Evolutionary conservation across 768 basidiomycete genomes (phyloP).

Genomic region (Leccinellum luteum): DNA sequence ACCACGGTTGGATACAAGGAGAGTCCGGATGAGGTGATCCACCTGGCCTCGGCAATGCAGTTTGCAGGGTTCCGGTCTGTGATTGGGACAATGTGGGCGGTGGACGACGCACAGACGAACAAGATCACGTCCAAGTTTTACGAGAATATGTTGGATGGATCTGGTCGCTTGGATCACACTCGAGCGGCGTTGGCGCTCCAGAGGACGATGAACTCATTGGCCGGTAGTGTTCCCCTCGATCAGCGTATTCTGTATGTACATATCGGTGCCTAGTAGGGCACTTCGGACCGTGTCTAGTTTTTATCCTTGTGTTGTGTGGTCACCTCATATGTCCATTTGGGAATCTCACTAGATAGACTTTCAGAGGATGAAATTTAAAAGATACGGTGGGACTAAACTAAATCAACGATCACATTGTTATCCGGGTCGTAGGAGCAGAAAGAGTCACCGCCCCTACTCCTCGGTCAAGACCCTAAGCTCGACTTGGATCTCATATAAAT

Average conservation of each 20-base stretch:
- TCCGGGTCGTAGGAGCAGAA: not conserved
- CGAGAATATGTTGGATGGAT: not conserved
- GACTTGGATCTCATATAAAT: not conserved
- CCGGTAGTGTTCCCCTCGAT: not conserved
- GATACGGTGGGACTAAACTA: no score
- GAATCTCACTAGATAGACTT: no score
- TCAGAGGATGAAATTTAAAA: no score
- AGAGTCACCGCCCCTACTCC: not conserved
- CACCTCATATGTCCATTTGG: no score
- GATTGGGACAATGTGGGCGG: no score
- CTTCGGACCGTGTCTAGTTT: not conserved
- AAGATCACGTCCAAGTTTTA: not conserved
- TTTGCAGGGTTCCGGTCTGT: no score
- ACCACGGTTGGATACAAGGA: no score
- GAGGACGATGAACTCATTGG: not conserved
- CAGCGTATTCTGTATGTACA: not conserved
- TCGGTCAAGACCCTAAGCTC: not conserved
- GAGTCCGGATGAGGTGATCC: no score
- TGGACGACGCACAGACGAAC: no score
- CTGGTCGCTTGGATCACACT: not conserved
- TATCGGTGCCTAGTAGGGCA: not conserved
- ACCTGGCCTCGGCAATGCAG: no score
- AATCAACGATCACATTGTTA: not conserved
- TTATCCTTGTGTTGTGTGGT: no score
- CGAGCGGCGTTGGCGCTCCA: not conserved